These are phyloP conservation scores for Alopecurus myosuroides DNA, from an alignment of 176 grass and related monocot species.

Conservation along the genomic window DNA sequence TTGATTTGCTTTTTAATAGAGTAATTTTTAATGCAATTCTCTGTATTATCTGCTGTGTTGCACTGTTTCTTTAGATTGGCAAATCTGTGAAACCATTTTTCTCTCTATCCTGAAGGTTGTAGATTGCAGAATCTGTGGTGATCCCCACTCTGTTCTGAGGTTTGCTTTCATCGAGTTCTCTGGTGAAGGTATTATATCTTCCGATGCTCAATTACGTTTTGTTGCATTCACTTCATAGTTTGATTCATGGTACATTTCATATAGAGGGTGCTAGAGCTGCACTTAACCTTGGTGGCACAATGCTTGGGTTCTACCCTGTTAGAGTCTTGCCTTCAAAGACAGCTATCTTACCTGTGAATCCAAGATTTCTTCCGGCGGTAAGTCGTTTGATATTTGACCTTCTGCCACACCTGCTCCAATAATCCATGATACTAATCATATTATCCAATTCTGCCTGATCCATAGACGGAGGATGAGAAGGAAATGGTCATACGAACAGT, in stretches of 20 bases:
- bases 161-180: constrained; percentile 96
- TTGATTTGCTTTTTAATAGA: not conserved
- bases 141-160: constrained; percentile 85
- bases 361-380: constrained; percentile 89
- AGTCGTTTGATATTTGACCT: constrained; percentile 11
- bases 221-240: not conserved
- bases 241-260: constrained; percentile 11
- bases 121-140: constrained; percentile 90
- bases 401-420: not conserved
- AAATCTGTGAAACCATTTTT: constrained; percentile 12
- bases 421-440: constrained; percentile 21
- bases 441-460: constrained; percentile 7
- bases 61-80: constrained; percentile 2
- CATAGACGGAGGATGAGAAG: constrained; percentile 83
- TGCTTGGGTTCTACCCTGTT: constrained; percentile 90
- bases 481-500: constrained; percentile 94
- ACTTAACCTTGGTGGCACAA: constrained; percentile 73
- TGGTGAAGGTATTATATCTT: constrained; percentile 65
- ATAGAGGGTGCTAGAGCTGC: constrained; percentile 73
- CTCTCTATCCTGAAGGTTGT: constrained; percentile 51
- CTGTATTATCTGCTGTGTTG: not conserved
- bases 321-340: constrained; percentile 98
- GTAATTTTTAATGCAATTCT: not conserved
- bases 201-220: not conserved
- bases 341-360: constrained; percentile 98